Percentiles rank a stretch among this genome's conserved stretches.
Evolutionary conservation across 371 early-diverging fungal genomes (phyloP).

Genomic region (Saksenaea vasiformis): DNA sequence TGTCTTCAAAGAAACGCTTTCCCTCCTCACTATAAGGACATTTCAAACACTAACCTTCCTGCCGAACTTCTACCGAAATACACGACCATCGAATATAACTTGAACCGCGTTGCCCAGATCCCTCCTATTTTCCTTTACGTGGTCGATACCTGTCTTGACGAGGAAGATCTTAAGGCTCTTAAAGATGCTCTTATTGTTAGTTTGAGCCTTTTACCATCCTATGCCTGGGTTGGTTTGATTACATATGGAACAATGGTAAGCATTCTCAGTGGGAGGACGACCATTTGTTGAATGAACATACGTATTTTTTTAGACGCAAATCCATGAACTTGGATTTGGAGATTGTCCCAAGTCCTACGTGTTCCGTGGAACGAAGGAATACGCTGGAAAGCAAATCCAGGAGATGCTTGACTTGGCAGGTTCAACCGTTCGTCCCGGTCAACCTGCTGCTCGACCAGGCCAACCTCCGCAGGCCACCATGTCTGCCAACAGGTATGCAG

Average conservation of each 20-base stretch:
- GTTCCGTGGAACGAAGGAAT: conserved; percentile 98
- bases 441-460: conserved; percentile 63
- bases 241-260: conserved; percentile 99
- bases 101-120: conserved; percentile 76
- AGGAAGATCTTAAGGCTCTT: conserved; percentile 95
- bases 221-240: conserved; percentile 96
- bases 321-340: conserved; percentile 93
- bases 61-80: conserved; percentile 95
- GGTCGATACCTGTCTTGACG: conserved; percentile 97
- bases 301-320: conserved; percentile 69
- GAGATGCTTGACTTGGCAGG: conserved; percentile 89
- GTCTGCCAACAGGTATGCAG: conserved; percentile 63
- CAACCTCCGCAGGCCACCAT: conserved; percentile 55
- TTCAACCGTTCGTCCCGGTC: conserved; percentile 58
- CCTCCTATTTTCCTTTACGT: conserved; percentile 98
- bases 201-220: conserved; percentile 89
- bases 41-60: conserved; percentile 93
- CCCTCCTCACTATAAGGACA: conserved; percentile 98
- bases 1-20: conserved; percentile 97
- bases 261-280: background rate
- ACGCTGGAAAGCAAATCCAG: conserved; percentile 92
- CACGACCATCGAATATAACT: conserved; percentile 98
- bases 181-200: conserved; percentile 93
- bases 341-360: conserved; percentile 98
- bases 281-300: background rate